Evolutionary conservation across 2,329 filamentous ascomycete species (phyloP), one percentile per base, ranked within the genome.

Genomic region (Talaromyces amestolkiae): DNA sequence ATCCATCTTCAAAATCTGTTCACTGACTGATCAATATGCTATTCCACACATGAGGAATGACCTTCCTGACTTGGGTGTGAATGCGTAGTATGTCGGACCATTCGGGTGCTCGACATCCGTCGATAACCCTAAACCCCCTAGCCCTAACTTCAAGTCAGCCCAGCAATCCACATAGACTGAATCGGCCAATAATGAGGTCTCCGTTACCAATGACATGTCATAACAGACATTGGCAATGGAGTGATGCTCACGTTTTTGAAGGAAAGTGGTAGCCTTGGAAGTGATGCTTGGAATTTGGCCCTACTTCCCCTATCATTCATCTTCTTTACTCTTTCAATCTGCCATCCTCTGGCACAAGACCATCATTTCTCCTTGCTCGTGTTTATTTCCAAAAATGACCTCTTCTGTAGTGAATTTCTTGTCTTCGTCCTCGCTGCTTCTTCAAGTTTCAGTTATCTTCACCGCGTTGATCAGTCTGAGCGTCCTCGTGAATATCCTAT

Each of bases 401-500:
- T 19, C 35, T 37, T 24, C n/a, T n/a, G 22, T 59, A 17, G 27
- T 31, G 5, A 17, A 24, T 13, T 27, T 45, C 15, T 17, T 19
- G 5, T 31, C 49, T 33, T 31, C 27, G 27, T 31, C 24, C 5
- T 56, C 17, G 19, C n/a, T 11, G 2, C 19, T 51, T 17, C 5
- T 58, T 6, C n/a, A 54, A 54, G 51, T 31, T 33, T 31, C 47
- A 4, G 1, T 31, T 8, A 27, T 31, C 15, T 54, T 64, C 6
- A 13, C 53, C 35, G 53, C n/a, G 22, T 64, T 59, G 19, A 45
- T 24, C 6, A 19, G 43, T 7, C 19, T 64, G 51, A 49, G 43
- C n/a, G 56, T 49, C 53, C 5, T 37, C 10, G 19, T 64, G 13
- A 64, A 64, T 19, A 31, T 94, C 61, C 80, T 96, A 66, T 86